phyloP scores from a whole-genome alignment of 495 filamentous ascomycete genomes.

The Talaromyces trachyspermus region DNA sequence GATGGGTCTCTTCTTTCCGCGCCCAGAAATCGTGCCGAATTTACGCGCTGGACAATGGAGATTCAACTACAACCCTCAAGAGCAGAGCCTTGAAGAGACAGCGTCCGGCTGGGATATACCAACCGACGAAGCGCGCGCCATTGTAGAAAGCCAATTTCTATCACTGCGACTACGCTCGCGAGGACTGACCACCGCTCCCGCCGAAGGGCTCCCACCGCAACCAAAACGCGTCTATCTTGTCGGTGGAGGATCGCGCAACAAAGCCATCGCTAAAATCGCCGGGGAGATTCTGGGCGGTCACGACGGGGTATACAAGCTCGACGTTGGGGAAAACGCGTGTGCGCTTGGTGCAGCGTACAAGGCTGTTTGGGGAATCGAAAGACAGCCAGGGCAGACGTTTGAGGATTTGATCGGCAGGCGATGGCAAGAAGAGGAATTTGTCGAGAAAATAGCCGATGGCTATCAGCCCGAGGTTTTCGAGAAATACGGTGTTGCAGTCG shows the following conservation, averaged over 20 bases:
- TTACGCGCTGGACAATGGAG: constrained; percentile 76
- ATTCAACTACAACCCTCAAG: constrained; percentile 52
- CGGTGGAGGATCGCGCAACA: constrained; percentile 81
- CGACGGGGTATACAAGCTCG: constrained; percentile 85
- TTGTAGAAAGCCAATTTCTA: constrained; percentile 89
- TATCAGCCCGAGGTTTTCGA: constrained; percentile 68
- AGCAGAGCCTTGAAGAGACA: constrained; percentile 37
- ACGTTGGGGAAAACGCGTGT: constrained; percentile 94
- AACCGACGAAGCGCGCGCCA: constrained; percentile 69
- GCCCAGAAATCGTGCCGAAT: constrained; percentile 94
- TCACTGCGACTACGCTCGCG: constrained; percentile 79
- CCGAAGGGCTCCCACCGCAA: constrained; percentile 59
- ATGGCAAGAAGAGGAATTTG: constrained; percentile 79
- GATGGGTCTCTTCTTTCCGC: constrained; percentile 86
- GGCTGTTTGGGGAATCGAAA: constrained; percentile 84
- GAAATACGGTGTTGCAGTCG: constrained; percentile 66
- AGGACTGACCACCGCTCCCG: constrained; percentile 57
- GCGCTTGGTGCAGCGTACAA: constrained; percentile 95
- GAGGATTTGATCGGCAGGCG: constrained; percentile 74
- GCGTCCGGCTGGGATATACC: constrained; percentile 43
- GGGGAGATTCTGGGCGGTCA: constrained; percentile 81
- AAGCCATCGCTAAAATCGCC: constrained; percentile 71
- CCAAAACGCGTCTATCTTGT: constrained; percentile 89
- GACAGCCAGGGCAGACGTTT: constrained; percentile 63
- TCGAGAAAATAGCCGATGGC: constrained; percentile 74